Evolutionary conservation across 2,329 filamentous ascomycete genomes (phyloP), one percentile per base, ranked within the genome.

Genomic region (Neonectria neomacrospora): DNA sequence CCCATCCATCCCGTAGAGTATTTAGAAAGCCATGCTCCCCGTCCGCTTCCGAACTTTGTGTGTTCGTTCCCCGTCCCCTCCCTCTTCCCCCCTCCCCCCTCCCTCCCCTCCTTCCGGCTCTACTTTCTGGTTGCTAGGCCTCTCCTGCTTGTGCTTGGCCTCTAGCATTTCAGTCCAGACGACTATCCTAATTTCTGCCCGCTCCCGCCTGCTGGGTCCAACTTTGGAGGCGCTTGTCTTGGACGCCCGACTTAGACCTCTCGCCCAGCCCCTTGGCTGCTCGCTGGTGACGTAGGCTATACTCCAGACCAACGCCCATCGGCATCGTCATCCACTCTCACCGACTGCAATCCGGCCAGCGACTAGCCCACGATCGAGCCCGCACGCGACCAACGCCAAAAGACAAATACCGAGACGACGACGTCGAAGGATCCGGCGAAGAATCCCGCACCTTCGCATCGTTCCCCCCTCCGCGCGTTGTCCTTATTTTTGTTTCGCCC

Each of bases 211-310:
- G 23, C 16, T 30, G 28, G 26, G 20, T 11, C 16, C 8, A 58
- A 34, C 48, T 23, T 48, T 54, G 50, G 53, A 65, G 63, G 62
- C 39, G 63, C 54, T 54, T 71, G 64, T 69, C 65, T 67, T 62
- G 65, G 51, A 54, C 57, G 37, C 37, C 37, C n/a, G 37, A 63
- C 63, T 71, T 72, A 67, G 67, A 67, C 68, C 69, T 72, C 64
- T 67, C 48, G 63, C 67, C 69, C 71, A 71, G 58, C 63, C 69
- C 64, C 37, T 61, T 59, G 56, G 41, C 58, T 56, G 44, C 58
- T 55, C 55, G 48, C 57, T 54, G 60, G 71, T 73, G 71, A 73
- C 71, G 71, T 73, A 73, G 64, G 59, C 65, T 59, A 71, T 52
- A 44, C 32, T 48, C 55, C 54, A 50, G 45, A 62, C 51, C 55